phyloP scores from a whole-genome alignment of 139 green algal species.

The Chlamydomonas incerta region DNA sequence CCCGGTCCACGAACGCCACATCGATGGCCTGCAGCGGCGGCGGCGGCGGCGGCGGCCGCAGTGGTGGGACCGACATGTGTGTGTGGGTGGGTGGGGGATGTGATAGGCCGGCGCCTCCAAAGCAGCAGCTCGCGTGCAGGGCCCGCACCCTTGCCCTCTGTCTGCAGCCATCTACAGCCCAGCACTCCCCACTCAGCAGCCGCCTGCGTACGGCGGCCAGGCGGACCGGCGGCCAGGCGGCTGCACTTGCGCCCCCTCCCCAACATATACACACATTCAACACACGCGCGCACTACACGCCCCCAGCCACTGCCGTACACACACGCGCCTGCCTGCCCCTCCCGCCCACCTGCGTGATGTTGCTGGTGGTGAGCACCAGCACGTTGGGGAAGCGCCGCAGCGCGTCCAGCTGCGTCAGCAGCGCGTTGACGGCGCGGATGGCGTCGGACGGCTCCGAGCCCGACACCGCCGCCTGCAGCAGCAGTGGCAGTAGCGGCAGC shows the following conservation, averaged over 20 bases:
- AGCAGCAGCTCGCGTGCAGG: no score
- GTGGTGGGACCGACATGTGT: slow-evolving; percentile 35
- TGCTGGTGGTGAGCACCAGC: slow-evolving; percentile 87
- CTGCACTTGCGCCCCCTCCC: no score
- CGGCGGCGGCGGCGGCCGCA: slow-evolving; percentile 34
- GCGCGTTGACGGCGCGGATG: slow-evolving; percentile 94
- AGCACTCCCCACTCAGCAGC: no score
- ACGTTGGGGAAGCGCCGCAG: slow-evolving; percentile 89
- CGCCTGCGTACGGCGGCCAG: no score
- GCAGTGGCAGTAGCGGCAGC: no score
- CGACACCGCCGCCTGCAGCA: slow-evolving; percentile 70
- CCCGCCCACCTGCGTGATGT: slow-evolving; percentile 73
- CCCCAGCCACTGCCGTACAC: background rate
- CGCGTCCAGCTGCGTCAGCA: slow-evolving; percentile 95
- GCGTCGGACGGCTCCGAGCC: slow-evolving; percentile 92
- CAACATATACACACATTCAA: no score
- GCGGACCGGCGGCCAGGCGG: no score
- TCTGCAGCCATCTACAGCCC: no score
- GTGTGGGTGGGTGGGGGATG: background rate
- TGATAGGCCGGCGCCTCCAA: no score
- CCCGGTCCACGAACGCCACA: slow-evolving; percentile 96
- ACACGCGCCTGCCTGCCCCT: no score
- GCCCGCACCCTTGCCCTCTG: no score
- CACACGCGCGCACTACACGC: no score
- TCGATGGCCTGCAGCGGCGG: slow-evolving; percentile 76